Base-by-base conservation (phyloP, 2,329 filamentous ascomycete species). In the Fusarium oligoseptatum region DNA sequence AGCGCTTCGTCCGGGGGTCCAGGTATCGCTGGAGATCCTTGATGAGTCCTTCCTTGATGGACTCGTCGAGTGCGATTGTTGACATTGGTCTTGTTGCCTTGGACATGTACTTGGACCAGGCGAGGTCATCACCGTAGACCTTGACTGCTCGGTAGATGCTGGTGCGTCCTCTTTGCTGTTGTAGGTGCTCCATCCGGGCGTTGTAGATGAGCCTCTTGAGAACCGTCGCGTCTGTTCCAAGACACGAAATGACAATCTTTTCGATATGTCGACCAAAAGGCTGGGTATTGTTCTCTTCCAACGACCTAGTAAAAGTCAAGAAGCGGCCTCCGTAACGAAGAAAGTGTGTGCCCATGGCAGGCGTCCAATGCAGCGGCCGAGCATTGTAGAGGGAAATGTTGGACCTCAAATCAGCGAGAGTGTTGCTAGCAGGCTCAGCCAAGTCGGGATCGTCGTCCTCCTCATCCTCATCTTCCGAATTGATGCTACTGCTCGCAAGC, bases 11-110 rank as follows among this genome's bases (percentile, higher is more conserved):
- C 4, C 62, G 65, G 14, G 74, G 74, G 20, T 72, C 61, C 14
- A 76, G 15, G 32, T 76, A 76, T 4, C 72, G 71, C 5, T 63
- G 32, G 1, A 76, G 69, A n/a, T 76, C 74, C 8, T 58, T 67
- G 11, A 76, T 62, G 12, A 76, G 60, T 5, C 36, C 34, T 34
- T 76, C 48, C 11, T 76, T 76, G 36, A 75, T 29, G 1, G 39
- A 32, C 14, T 76, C 66, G 4, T 72, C 71, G 1, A 76, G 64
- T 2, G 70, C 71, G 22, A 76, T 73, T 6, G 74, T 76, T 1
- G 70, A 67, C 64, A 76, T 70, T 0, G 74, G 74, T 10, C 74
- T 52, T 0, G 72, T 72, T 1, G 72, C 64, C n/a, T 72, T 74
- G 5, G 72, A 72, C 68, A 75, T 75, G 24, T 65, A 72, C 12